Base-by-base conservation (phyloP, 305 asterid species). In the Rubia peregrina region DNA sequence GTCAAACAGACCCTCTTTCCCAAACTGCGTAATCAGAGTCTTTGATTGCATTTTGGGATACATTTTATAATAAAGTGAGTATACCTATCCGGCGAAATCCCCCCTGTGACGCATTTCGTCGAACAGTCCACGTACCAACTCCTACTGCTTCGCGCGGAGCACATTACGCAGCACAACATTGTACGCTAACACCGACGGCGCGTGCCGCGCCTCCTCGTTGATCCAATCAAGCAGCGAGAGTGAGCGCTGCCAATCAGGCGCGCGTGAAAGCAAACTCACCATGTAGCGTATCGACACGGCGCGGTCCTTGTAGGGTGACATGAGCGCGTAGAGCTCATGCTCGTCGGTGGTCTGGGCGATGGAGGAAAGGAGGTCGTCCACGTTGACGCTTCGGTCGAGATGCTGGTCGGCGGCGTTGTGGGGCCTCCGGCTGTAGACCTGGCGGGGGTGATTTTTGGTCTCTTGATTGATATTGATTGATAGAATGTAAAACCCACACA, bases 181-280 rank as follows among this genome's bases (percentile, higher is more conserved):
- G 87, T 93, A 93, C 3, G 95, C 94, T 41, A 89, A 88, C 76
- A 93, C 95, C 0, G 97, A 93, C 0, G 98, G 96, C 1, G 81
- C 79, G 75, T 93, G 89, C 7, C 21, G 69, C 3, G 98, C 98
- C 40, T 65, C 85, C 72, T 89, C 96, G 43, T 88, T 84, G 49
- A 93, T 85, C 98, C 98, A 93, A 76, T 90, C 98, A 68, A 93
- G 97, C 82, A 93, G 74, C 0, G 96, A 96, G 12, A 93, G 83
- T 4, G 95, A 89, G 6, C 97, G 81, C 65, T 85, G 95, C 96
- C 96, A 93, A 62, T 89, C 94, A 14, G 87, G 53, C 83, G 90
- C 97, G 65, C 90, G 89, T 0, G 98, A 82, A 68, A 93, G 88
- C 61, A 93, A 83, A 17, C 88, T 76, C 68, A 84, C 97, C 94